phyloP scores from a whole-genome alignment of 2,329 filamentous ascomycete genomes.

The Magnaporthiopsis incrustans region DNA sequence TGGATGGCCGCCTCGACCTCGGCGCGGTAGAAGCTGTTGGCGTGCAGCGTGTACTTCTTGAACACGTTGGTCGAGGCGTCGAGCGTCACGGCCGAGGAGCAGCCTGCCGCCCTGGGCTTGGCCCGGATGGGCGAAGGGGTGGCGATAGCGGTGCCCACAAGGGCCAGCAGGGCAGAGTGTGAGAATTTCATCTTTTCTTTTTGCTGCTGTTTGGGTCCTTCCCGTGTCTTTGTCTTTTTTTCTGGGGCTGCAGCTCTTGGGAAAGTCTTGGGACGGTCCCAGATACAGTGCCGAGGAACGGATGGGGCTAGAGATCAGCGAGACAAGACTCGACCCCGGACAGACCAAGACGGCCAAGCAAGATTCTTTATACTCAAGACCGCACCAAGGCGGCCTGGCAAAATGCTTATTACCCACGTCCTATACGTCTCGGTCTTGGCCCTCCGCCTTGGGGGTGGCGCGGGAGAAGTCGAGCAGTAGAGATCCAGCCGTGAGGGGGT shows the following conservation, averaged over 20 bases:
- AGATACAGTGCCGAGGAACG: neutral
- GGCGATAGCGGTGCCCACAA: conserved; percentile 26
- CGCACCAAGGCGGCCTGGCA: neutral
- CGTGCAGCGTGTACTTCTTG: conserved; percentile 29
- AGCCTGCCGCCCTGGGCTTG: conserved; percentile 20
- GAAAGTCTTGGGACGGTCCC: conserved; percentile 8
- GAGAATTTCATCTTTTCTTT: conserved; percentile 27
- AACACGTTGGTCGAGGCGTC: conserved; percentile 30
- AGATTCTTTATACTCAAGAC: conserved; percentile 3
- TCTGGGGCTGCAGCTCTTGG: neutral
- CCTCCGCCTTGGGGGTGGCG: conserved; percentile 5
- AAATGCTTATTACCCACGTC: conserved; percentile 3
- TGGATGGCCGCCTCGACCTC: conserved; percentile 28
- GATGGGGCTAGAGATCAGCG: neutral
- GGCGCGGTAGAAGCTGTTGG: conserved; percentile 28
- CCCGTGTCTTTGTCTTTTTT: conserved; percentile 6
- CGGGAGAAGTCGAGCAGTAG: conserved; percentile 6
- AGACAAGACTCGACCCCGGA: neutral
- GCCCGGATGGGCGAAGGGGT: conserved; percentile 20
- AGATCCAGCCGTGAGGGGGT: neutral
- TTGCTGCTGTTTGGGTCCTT: conserved; percentile 6
- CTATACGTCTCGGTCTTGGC: conserved; percentile 5
- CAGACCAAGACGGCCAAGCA: conserved; percentile 1
- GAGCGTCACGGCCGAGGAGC: conserved; percentile 27
- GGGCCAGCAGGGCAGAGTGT: conserved; percentile 25